Base-by-base conservation (phyloP, 1,139 yeast genomes). In the Saccharomyces pastorianus region DNA sequence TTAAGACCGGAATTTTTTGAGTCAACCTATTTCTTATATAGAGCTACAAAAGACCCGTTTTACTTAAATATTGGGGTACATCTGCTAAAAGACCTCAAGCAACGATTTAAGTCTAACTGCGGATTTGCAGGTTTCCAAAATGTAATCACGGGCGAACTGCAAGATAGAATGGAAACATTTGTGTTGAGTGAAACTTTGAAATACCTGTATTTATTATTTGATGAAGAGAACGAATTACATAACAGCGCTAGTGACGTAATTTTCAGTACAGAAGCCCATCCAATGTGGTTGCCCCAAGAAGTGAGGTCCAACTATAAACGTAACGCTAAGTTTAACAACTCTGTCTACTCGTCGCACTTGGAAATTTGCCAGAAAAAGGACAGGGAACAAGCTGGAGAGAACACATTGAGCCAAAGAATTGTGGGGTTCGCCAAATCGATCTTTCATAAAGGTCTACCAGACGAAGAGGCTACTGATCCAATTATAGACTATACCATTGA, bases 251-350 rank as follows among this genome's bases (percentile, higher is more conserved):
- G 81, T 48, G 85, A 83, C 61, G 78, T 85, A 71, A 76, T 91
- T 0, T 91, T 90, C 63, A 86, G 96, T 9, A 91, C 98, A 0
- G 98, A 91, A 65, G 98, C 95, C 0, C 98, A 91, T 68, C 96
- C 96, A 2, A 67, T 90, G 57, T 89, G 96, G 96, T 76, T 78
- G 55, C 66, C 68, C 3, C 54, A 58, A 8, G 57, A 59, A 11
- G 49, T 59, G n/a, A 56, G 61, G 48, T 50, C 53, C 26, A 53
- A 59, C 11, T 71, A 71, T 55, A 55, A 59, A 14, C 32, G 31
- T 6, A 58, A 61, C 53, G 57, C 51, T 27, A 57, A 47, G 25
- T 61, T 61, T 48, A 61, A 55, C 50, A 65, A 65, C 47, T 50
- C 60, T 1, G 13, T 38, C 8, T 61, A 56, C 47, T 48, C 54